Conservation (phyloP, 1,284 basidiomycete species). For the Cutaneotrichosporon spelunceum region DNA sequence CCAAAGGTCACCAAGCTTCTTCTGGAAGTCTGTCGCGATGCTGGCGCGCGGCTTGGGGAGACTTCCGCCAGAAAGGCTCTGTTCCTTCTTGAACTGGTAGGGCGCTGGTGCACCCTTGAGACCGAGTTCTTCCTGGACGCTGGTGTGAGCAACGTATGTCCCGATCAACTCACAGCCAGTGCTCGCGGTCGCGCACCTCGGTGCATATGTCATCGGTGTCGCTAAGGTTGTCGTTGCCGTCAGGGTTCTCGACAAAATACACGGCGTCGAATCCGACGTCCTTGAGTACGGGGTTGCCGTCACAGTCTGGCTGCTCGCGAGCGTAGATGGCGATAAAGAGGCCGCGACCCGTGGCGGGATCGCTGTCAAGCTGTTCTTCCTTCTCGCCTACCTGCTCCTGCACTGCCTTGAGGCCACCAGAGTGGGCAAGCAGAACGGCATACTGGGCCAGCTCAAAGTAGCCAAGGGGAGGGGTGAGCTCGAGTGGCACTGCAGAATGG, state of each 20-base stretch:
- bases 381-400: background rate
- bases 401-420: background rate
- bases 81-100: constrained; percentile 34
- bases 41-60: constrained; percentile 19
- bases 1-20: constrained; percentile 33
- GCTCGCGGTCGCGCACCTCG: constrained; percentile 34
- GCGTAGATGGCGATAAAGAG: constrained; percentile 41
- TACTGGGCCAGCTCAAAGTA: constrained; percentile 40
- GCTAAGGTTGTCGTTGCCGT: no score
- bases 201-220: constrained; percentile 18
- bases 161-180: constrained; percentile 41
- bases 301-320: constrained; percentile 16
- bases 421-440: constrained; percentile 31
- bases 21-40: constrained; percentile 24
- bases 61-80: constrained; percentile 10
- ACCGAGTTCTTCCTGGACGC: constrained; percentile 30
- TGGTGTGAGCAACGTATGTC: background rate
- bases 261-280: constrained; percentile 25
- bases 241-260: constrained; percentile 14
- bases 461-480: background rate
- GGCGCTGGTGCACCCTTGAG: constrained; percentile 5
- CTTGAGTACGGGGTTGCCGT: background rate
- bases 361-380: background rate
- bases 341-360: constrained; percentile 28
- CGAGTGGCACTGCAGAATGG: background rate